Evolutionary conservation across 139 green algal genomes (phyloP), one percentile per base, ranked within the genome.

Genomic region (Edaphochlamys debaryana): DNA sequence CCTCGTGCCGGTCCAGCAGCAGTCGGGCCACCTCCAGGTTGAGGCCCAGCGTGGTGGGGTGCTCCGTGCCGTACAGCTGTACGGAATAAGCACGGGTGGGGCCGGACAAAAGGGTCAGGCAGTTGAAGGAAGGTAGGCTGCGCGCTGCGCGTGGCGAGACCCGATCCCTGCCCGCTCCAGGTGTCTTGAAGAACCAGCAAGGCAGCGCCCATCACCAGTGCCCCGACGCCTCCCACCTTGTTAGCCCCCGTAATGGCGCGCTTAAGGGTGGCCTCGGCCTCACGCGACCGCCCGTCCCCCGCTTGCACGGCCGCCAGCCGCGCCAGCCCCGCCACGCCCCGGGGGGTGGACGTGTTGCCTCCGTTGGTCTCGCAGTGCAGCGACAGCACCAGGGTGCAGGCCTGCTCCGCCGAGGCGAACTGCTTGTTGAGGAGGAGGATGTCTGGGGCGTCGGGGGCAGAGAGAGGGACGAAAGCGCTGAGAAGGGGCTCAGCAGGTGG

Each of bases 1-100:
- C 73, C 56, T 80, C 73, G 56, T 69, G 69, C 25, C 73, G 56
- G 27, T 29, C 34, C 29, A 80, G 67, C 37, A 80, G 36, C 73
- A 80, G 73, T 17, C 73, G 73, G 0, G 73, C 73, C 27, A 80
- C 36, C 29, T 69, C 73, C 56, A 80, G 73, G 27, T 80, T 80
- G 37, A 80, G 13, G 25, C 56, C 37, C 23, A 52, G 37, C 6
- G 73, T 56, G 13, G 25, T n/a, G 0, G 56, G 73, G 40, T 80
- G 73, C 1, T 80, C 73, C 3, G 73, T 6, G 37, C 73, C 73
- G 73, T 69, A 69, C 38, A 80, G 38, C 73, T 80, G 56, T 58
- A 58, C 50, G 50, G 50, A 17, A 58, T 58, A 58, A 58, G 50
- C 15, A 19, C 50, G 50, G 50, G 50, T 15, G 50, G 15, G 19